Base-by-base conservation (phyloP, 176 grass and related monocot genomes). In the Oryza brachyantha region DNA sequence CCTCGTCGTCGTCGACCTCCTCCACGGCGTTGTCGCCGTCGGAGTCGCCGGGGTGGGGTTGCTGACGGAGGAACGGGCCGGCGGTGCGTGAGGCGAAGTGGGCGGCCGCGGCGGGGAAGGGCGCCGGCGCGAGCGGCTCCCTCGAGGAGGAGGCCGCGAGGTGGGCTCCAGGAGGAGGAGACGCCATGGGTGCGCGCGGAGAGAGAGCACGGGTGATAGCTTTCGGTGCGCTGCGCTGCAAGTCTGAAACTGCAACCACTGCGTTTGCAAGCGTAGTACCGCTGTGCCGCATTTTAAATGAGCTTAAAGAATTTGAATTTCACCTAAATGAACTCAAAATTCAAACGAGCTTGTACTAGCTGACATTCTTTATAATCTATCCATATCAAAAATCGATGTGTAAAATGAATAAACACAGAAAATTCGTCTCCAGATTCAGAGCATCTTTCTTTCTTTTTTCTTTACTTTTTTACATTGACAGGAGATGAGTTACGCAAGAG, bases 1-100 rank as follows among this genome's bases (percentile, higher is more conserved):
- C 29, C 0, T 75, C 78, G 5, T 63, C 89, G 6, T 89, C 90
- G 8, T 93, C 86, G 13, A 58, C 77, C 32, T 83, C 90, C 2
- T 86, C 82, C 31, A 29, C 38, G 0, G 35, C 77, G 29, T 32
- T 71, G 39, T 69, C 62, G 26, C 75, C 84, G 8, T 84, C 86
- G 13, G 74, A 67, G 36, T 84, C 32, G 46, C 41, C 27, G 55
- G 48, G 69, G 24, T 22, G 64, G 17, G 70, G 68, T 12, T 76
- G 83, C 7, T 68, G 79, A 13, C 46, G 66, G 62, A 79, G 72
- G 78, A 87, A 90, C 6, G 74, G 78, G 24, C 31, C 68, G 3
- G 52, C 77, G 8, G 62, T 29, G 34, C 75, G 54, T 57, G 71
- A 82, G 41, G 90, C 73, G 76, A 92, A 84, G 12, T 78, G 36